Evolutionary conservation across 305 asterid species (phyloP), one percentile per base, ranked within the genome.

Genomic region (Coffea humblotiana): DNA sequence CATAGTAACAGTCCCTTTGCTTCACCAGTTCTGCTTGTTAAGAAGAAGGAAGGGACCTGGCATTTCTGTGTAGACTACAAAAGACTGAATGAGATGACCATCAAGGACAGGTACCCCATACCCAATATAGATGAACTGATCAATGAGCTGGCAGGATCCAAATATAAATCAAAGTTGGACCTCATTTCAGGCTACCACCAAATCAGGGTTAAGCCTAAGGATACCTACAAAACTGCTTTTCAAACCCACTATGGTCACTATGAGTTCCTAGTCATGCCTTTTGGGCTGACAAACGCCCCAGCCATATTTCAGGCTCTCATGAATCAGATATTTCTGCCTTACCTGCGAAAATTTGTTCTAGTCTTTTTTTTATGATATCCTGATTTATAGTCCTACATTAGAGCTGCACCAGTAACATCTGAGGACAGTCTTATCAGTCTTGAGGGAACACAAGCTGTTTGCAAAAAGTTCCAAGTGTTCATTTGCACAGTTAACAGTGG

Each of bases 391-490:
- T 9, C n/a, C 27, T 1, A 0, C 15, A 0, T 1, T 51, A 8
- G 48, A 29, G 2, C 3, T 3, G 0, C 77, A 74, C 4, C 0
- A 1, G 2, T 0, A 11, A 5, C 49, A 74, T 18, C 7, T 73
- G 11, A 12, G 2, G 0, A 13, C 0, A 3, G 65, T 73, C 0
- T 3, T 51, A 2, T 0, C 0, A 0, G 2, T 14, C 0, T 27
- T 73, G 15, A 51, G 19, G 0, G 23, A 8, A 29, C 0, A 74
- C 0, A 0, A 51, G 6, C 4, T 74, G 0, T 16, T 2, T 16
- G 66, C 27, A n/a, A 74, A 52, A 32, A 1, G 0, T 29, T 15
- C 18, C 16, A 74, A 74, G 9, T 74, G 29, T 12, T 11, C 19
- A 0, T 74, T 74, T 48, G 47, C 65, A 0, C 14, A 51, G 0